phyloP scores from a whole-genome alignment of 192 early-diverging fungal species.

The Paraglomus brasilianum region DNA sequence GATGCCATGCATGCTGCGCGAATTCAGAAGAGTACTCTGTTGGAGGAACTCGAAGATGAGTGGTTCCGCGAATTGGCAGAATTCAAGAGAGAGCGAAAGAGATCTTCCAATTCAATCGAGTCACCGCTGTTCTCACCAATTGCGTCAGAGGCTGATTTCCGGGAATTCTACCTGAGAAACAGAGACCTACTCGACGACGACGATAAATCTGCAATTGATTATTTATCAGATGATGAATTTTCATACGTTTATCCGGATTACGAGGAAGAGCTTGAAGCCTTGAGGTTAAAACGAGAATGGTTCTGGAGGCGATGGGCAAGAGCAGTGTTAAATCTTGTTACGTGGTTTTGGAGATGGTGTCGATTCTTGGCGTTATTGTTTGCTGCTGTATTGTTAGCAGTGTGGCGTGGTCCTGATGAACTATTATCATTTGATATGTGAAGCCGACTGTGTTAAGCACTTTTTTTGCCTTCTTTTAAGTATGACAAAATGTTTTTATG shows the following conservation, averaged over 20 bases:
- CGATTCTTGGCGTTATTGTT: constrained; percentile 47
- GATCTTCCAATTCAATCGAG: neutral
- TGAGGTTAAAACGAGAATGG: no score
- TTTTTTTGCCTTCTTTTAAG: no score
- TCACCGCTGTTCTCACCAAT: constrained; percentile 5
- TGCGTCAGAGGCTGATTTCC: constrained; percentile 3
- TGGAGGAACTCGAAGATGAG: constrained; percentile 53
- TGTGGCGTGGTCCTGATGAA: constrained; percentile 51
- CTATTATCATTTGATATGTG: constrained; percentile 28
- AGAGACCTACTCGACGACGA: neutral
- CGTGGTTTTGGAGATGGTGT: constrained; percentile 53
- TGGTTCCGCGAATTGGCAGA: constrained; percentile 43
- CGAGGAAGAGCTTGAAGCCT: no score
- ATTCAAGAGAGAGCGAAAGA: constrained; percentile 29
- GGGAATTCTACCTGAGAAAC: neutral
- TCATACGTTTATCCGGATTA: constrained; percentile 11
- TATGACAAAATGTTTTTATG: no score
- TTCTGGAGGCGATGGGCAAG: no score
- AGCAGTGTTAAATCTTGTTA: constrained; percentile 34
- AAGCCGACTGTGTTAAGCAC: no score
- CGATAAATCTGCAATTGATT: constrained; percentile 11
- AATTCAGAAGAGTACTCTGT: constrained; percentile 34
- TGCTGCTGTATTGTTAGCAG: constrained; percentile 47
- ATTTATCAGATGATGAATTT: constrained; percentile 33
- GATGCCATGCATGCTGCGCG: neutral